Evolutionary conservation across 2,329 filamentous ascomycete species (phyloP), one percentile per base, ranked within the genome.

Genomic region (Fusarium euwallaceae): DNA sequence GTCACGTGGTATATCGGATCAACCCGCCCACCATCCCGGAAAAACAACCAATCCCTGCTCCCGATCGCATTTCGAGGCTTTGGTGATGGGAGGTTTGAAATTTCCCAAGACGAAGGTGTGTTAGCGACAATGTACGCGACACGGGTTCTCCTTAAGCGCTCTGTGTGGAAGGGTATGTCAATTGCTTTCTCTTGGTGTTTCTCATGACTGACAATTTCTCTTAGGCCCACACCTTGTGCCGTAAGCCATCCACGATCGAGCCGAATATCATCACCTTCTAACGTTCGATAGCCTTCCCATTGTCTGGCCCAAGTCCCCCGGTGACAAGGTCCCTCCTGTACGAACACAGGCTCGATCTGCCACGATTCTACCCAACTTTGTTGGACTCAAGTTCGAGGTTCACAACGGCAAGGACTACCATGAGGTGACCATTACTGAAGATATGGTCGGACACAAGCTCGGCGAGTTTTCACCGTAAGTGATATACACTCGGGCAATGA

Each of bases 401-500:
- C 93, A 98, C 86, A 97, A 98, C 82, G 95, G 95, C 80, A 97
- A 97, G 86, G 89, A 89, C 36, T 98, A 98, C 84, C 86, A 92
- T 78, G 94, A 97, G 77, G 88, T 98, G 64, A 89, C 88, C 75
- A 93, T 98, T 73, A 97, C 95, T 17, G 95, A 98, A 82, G 94
- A 98, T 80, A 98, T 98, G 95, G 95, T 98, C 60, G 95, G 95
- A 64, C 93, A 97, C 84, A 98, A 98, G 86, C 88, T 98, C 77
- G 95, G 95, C 78, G 95, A 98, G 85, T 98, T 98, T 83, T 92
- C 95, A 72, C 87, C 91, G 95, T 98, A 90, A 80, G 94, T 91
- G 60, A 51, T 39, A 11, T 58, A n/a, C 17, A 7, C 12, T 4
- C 8, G 41, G 34, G 16, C 2, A 14, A 20, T 5, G 32, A 27